These are phyloP conservation scores for Senna siamea DNA, from an alignment of 306 rosid genomes.

Conservation along the genomic window DNA sequence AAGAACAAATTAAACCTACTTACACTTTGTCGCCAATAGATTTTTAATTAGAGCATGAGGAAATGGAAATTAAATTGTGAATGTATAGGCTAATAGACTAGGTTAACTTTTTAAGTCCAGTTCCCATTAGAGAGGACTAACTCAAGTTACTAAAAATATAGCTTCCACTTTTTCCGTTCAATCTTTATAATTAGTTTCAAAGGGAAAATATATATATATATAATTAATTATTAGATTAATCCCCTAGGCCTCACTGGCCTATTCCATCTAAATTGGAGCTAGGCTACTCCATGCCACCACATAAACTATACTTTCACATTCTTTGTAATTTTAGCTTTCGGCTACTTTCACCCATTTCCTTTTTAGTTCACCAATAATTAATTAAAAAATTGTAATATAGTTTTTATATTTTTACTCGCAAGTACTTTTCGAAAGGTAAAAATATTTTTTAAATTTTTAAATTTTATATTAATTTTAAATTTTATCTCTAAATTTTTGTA, in stretches of 20 bases:
- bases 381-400: too few species aligned
- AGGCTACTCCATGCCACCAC: conserved; percentile 32
- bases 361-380: neutral
- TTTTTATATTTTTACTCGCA: too few species aligned
- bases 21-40: too few species aligned
- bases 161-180: conserved; percentile 40
- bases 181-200: neutral
- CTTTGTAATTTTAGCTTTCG: conserved; percentile 42
- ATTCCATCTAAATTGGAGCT: conserved; percentile 51
- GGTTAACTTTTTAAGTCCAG: conserved; percentile 44
- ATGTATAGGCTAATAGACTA: conserved; percentile 16
- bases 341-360: conserved; percentile 26
- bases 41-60: too few species aligned
- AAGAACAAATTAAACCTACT: too few species aligned
- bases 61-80: neutral
- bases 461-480: too few species aligned
- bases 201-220: too few species aligned
- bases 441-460: too few species aligned
- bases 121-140: conserved; percentile 50
- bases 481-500: too few species aligned
- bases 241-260: neutral
- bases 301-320: conserved; percentile 10
- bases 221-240: neutral
- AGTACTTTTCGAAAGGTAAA: too few species aligned
- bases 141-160: conserved; percentile 44